A percentile compares a stretch with the other conserved stretches of the same genome.
phyloP scores from a whole-genome alignment of 257 asterid species.

The Nicotiana sylvestris region DNA sequence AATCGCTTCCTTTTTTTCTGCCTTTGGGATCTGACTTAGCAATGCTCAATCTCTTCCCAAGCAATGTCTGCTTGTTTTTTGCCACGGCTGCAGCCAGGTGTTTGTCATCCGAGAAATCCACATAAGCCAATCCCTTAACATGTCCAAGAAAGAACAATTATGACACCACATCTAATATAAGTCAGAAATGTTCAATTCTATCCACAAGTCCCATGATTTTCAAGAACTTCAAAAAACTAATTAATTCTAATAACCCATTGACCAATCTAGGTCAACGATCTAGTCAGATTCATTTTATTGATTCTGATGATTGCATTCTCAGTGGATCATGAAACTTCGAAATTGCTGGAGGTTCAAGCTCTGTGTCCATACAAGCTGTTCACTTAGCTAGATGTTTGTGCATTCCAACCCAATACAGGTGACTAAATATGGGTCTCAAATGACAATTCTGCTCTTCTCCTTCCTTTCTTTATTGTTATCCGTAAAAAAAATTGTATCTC shows the following conservation, averaged over 20 bases:
- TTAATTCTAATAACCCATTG: background rate
- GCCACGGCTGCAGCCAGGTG: conserved; percentile 75
- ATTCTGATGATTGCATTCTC: background rate
- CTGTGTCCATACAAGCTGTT: background rate
- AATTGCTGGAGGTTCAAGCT: conserved; percentile 7
- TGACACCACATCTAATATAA: background rate
- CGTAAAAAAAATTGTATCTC: background rate
- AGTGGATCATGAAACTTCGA: background rate
- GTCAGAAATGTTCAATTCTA: background rate
- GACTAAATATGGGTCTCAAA: background rate
- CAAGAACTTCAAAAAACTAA: background rate
- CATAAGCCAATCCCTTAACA: conserved; percentile 83
- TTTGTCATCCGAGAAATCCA: conserved; percentile 76
- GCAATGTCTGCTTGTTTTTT: conserved; percentile 58
- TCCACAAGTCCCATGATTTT: background rate
- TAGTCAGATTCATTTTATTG: background rate
- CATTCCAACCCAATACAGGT: conserved; percentile 1
- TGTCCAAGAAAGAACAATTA: conserved; percentile 7
- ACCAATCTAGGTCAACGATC: background rate
- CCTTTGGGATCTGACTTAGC: conserved; percentile 72
- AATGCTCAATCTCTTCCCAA: conserved; percentile 69
- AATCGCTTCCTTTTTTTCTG: conserved; percentile 42
- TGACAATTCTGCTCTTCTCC: background rate
- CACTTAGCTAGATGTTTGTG: background rate
- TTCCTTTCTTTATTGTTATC: background rate